Evolutionary conservation across 805 yeast genomes (phyloP), one percentile per base, ranked within the genome.

Genomic region (Pichia rugopelliculosa): DNA sequence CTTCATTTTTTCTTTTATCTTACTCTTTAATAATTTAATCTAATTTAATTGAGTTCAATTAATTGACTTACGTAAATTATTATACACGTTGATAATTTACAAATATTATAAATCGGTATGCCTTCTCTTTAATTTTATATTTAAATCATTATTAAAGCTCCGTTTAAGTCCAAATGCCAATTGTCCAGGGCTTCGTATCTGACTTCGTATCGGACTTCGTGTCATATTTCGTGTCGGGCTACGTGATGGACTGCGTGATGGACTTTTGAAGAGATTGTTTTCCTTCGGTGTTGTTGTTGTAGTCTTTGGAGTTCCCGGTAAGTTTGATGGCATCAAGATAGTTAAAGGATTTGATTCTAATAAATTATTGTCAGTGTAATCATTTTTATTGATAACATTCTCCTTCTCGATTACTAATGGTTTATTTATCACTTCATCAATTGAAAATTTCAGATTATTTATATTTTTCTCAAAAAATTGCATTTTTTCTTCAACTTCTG

Each of bases 401-500:
- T 30, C 34, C 10, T 30, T 30, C n/a, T 30, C 34, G 2, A 30
- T 7, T n/a, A 30, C 18, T 30, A 10, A 30, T 30, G 34, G 34
- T 20, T 33, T 23, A 15, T 30, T 33, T 13, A 44, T 13, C 3
- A 44, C 15, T 17, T 33, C 39, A 22, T 39, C 27, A 12, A 39
- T 18, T 10, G 34, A n/a, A 23, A 2, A 17, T 23, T 44, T 25
- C 15, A 44, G 17, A 21, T 44, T 24, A n/a, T 33, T 12, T 20
- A 23, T 44, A 24, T 24, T 44, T 8, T 23, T 24, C 11, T 39
- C 22, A 27, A 39, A 34, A 39, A 17, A 17, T 18, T 39, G 12
- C 12, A 24, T 23, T 10, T 30, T 33, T 17, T 33, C 40, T 8
- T 39, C 23, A 18, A 39, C 21, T 15, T 53, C 59, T 8, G 45